phyloP scores from a whole-genome alignment of 108 stramenopile species.

The Licmophora abbreviata region DNA sequence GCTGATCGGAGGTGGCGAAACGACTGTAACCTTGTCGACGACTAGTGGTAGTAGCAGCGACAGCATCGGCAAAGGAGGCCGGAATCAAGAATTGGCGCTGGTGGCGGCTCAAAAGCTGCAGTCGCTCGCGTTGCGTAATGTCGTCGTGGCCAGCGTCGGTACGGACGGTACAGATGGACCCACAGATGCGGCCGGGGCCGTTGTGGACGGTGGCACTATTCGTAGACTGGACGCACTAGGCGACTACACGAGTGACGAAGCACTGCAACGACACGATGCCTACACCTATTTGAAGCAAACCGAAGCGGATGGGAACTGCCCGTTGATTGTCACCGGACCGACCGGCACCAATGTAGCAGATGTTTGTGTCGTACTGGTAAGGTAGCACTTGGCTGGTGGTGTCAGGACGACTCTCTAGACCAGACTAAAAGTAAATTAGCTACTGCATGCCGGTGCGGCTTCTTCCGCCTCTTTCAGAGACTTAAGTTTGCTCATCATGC shows the following conservation, averaged over 20 bases:
- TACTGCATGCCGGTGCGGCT: constrained; percentile 1
- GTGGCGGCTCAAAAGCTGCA: constrained; percentile 53
- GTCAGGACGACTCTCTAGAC: too few species aligned
- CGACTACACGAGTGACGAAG: constrained; percentile 42
- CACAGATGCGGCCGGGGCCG: constrained; percentile 83
- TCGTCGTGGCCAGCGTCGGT: constrained; percentile 65
- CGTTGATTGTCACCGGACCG: constrained; percentile 66
- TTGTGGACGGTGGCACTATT: constrained; percentile 66
- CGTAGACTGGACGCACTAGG: constrained; percentile 13
- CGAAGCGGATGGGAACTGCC: constrained; percentile 8
- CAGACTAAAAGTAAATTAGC: not conserved
- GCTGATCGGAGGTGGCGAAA: constrained; percentile 83
- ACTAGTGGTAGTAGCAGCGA: too few species aligned
- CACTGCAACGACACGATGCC: constrained; percentile 55
- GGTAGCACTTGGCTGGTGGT: too few species aligned
- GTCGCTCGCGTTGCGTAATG: constrained; percentile 46
- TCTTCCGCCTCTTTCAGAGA: constrained; percentile 28
- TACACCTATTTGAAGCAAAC: constrained; percentile 45
- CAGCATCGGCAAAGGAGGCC: constrained; percentile 65
- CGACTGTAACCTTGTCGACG: constrained; percentile 71
- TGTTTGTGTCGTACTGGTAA: constrained; percentile 62
- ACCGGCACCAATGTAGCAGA: constrained; percentile 87
- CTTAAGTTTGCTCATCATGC: constrained; percentile 54
- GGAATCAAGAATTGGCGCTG: constrained; percentile 85
- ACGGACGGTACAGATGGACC: constrained; percentile 89